Base-by-base conservation (phyloP, 164 flowering plant species). In the Cinnamomum chago region DNA sequence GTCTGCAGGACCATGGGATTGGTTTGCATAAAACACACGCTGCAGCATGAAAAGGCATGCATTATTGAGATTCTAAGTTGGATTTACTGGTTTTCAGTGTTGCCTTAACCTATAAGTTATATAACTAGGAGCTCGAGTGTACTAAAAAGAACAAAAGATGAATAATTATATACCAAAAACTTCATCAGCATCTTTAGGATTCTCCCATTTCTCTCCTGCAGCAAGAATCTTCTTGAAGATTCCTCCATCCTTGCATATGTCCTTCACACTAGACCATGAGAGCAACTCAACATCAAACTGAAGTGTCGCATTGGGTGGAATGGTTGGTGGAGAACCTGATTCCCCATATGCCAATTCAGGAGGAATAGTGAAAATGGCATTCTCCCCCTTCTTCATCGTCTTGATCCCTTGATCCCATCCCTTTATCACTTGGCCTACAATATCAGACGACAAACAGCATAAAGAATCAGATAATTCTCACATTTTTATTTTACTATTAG, bases 171-270 rank as follows among this genome's bases (percentile, higher is more conserved):
- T 84, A 93, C 99, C 99, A 1, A 84, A 62, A 35, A 93, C 99
- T 85, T 95, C 99, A 84, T 95, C 99, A n/a, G 82, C 85, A 40
- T 93, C 97, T 79, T 92, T 93, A 0, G 99, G 99, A 69, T 90
- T 93, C 81, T 93, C 98, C 99, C 99, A 95, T 79, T 93, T 92
- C 78, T 93, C 97, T 75, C 98, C 99, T 78, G 89, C 97, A 20
- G 40, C 58, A 2, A 95, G 73, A 3, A 95, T 85, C 80, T 93
- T 95, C 88, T 93, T 95, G 73, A 91, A 88, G 66, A 95, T 79
- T 2, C 99, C 98, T 50, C 99, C 99, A 84, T 95, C 99, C 84
- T 92, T 91, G 86, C 97, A 93, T 17, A 95, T 92, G 78, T 93
- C 99, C 82, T 92, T 93, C 17, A 92, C 97, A 75, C 98, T 95